Evolutionary conservation across 1,284 basidiomycete genomes (phyloP).

Genomic region (Ceratobasidium sp.): DNA sequence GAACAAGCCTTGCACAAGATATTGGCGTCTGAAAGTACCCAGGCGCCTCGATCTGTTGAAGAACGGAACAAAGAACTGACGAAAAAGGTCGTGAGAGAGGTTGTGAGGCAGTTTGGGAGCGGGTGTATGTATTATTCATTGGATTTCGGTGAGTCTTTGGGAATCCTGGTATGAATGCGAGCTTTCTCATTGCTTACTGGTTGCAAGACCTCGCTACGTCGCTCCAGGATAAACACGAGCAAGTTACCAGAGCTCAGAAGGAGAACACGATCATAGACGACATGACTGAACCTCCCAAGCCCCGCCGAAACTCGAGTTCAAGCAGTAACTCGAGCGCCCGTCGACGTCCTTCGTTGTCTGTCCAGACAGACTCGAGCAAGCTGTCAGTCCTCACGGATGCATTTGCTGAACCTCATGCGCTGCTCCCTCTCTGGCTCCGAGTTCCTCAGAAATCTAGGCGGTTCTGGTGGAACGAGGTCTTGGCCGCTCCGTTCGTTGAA

Average conservation of each 20-base stretch:
- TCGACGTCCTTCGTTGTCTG: not conserved
- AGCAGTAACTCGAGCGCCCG: not conserved
- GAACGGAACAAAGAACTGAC: slow-evolving; percentile 74
- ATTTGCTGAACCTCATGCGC: slow-evolving; percentile 68
- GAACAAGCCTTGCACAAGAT: slow-evolving; percentile 36
- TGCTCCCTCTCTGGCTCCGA: slow-evolving; percentile 79
- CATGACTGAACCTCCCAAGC: slow-evolving; percentile 47
- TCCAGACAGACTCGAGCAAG: not conserved
- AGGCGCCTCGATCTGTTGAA: slow-evolving; percentile 61
- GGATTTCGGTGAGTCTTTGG: slow-evolving; percentile 64
- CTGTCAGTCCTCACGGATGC: slow-evolving; percentile 50
- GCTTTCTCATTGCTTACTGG: no score
- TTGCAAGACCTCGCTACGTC: slow-evolving; percentile 73
- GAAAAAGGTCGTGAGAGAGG: slow-evolving; percentile 74
- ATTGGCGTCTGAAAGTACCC: slow-evolving; percentile 21
- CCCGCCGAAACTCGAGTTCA: not conserved
- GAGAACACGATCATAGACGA: slow-evolving; percentile 55
- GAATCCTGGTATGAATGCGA: not conserved
- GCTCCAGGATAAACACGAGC: slow-evolving; percentile 76
- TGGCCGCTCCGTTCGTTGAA: slow-evolving; percentile 74
- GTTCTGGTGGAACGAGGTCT: slow-evolving; percentile 90
- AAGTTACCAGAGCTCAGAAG: slow-evolving; percentile 60
- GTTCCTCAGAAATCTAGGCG: slow-evolving; percentile 64
- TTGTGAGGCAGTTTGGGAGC: slow-evolving; percentile 69
- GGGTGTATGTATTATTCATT: slow-evolving; percentile 83